phyloP scores from a whole-genome alignment of 2,329 filamentous ascomycete species.

The Penicillium crustosum region DNA sequence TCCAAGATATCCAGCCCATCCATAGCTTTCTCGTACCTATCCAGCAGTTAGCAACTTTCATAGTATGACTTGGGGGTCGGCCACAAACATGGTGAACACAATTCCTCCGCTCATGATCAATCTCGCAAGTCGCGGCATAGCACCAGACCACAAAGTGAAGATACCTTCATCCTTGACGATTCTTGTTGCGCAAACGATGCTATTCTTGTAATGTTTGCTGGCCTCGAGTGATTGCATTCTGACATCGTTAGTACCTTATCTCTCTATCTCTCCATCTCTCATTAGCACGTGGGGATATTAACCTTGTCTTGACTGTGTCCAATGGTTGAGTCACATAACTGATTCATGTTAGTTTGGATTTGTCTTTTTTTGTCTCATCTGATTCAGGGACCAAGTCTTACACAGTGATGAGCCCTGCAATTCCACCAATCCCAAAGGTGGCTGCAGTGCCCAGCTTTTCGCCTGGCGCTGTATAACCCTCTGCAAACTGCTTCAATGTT shows the following conservation, averaged over 20 bases:
- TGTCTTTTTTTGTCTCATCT: not conserved
- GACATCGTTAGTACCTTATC: constrained; percentile 14
- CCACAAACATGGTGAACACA: constrained; percentile 82
- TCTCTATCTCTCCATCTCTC: no score
- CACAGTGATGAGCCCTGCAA: constrained; percentile 89
- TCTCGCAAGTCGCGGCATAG: constrained; percentile 77
- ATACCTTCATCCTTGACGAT: constrained; percentile 90
- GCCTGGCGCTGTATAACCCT: constrained; percentile 87
- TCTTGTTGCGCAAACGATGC: constrained; percentile 73
- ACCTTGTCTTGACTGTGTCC: constrained; percentile 89
- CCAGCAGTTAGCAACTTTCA: constrained; percentile 15
- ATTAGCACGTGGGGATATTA: constrained; percentile 5
- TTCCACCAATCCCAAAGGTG: constrained; percentile 86
- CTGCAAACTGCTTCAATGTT: constrained; percentile 82
- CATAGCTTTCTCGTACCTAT: constrained; percentile 88
- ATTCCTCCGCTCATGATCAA: constrained; percentile 92
- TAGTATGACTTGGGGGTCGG: not conserved
- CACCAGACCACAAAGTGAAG: constrained; percentile 90
- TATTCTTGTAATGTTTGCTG: constrained; percentile 77
- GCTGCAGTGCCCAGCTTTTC: constrained; percentile 87
- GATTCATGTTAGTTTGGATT: not conserved
- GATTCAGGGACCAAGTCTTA: constrained; percentile 36
- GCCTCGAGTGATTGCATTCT: constrained; percentile 97
- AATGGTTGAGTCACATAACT: constrained; percentile 64
- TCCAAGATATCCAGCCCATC: constrained; percentile 78